Evolutionary conservation across 306 rosid species (phyloP).

Genomic region (Trifolium subterraneum): DNA sequence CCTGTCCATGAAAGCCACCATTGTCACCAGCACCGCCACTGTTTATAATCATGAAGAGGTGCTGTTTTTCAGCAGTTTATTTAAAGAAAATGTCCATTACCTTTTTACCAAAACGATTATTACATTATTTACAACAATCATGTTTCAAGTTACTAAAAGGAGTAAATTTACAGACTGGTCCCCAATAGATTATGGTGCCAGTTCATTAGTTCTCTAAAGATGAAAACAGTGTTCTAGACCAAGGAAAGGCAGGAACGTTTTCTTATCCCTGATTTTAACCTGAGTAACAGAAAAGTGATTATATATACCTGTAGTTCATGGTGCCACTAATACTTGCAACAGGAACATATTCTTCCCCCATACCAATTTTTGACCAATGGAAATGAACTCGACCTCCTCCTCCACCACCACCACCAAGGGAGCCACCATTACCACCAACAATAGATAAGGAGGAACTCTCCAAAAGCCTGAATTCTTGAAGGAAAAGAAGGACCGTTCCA

Average conservation of each 20-base stretch:
- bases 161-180: constrained; percentile 3
- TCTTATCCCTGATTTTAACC: constrained; percentile 10
- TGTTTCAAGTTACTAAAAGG: constrained; percentile 31
- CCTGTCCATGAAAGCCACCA: constrained; percentile 75
- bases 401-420: constrained; percentile 95
- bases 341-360: constrained; percentile 79
- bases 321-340: constrained; percentile 83
- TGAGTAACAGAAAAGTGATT: constrained; percentile 16
- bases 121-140: constrained; percentile 22
- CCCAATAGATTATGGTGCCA: background rate
- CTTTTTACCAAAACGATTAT: constrained; percentile 9
- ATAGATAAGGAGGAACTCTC: constrained; percentile 77
- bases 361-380: constrained; percentile 89
- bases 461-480: constrained; percentile 83
- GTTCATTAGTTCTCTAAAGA: constrained; percentile 33
- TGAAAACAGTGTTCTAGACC: constrained; percentile 3
- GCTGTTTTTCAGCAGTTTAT: constrained; percentile 37
- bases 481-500: constrained; percentile 96
- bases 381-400: constrained; percentile 99
- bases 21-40: constrained; percentile 89
- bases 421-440: constrained; percentile 89
- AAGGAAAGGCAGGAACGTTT: constrained; percentile 31
- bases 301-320: constrained; percentile 71
- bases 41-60: constrained; percentile 50
- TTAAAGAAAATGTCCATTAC: background rate